These are phyloP conservation scores for Trametopsis cervina DNA, from an alignment of 768 basidiomycete species.

Conservation along the genomic window DNA sequence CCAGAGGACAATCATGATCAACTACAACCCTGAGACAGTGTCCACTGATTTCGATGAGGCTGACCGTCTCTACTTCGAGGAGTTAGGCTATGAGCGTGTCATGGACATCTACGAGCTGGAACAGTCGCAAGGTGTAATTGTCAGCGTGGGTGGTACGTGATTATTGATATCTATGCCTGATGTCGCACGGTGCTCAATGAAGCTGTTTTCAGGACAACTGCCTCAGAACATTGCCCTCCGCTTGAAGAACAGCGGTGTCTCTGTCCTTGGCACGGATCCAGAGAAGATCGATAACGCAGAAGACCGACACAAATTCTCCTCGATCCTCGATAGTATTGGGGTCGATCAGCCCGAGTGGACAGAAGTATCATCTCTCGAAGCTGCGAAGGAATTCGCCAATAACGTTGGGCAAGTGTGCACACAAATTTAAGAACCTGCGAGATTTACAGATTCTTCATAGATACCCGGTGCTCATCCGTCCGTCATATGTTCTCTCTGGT, in stretches of 20 bases:
- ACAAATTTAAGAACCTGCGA: not conserved
- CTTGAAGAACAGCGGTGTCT: conserved; percentile 84
- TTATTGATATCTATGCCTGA: not conserved
- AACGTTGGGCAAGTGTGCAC: conserved; percentile 60
- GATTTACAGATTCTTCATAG: conserved; percentile 27
- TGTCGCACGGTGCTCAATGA: not conserved
- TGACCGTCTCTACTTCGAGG: conserved; percentile 98
- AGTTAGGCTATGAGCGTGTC: conserved; percentile 94
- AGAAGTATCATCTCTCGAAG: conserved; percentile 81
- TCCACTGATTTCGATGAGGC: conserved; percentile 99
- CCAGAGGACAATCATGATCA: conserved; percentile 96
- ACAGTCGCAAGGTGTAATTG: conserved; percentile 85
- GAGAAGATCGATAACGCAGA: conserved; percentile 94
- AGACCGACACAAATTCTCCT: conserved; percentile 99
- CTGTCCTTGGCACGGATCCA: conserved; percentile 94
- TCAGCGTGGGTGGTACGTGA: conserved; percentile 89
- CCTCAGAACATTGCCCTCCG: conserved; percentile 98
- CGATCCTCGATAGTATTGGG: conserved; percentile 87
- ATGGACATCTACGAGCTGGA: conserved; percentile 99
- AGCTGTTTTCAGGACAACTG: conserved; percentile 62
- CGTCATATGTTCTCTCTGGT: conserved; percentile 96
- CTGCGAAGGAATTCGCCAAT: conserved; percentile 86
- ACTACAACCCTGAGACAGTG: conserved; percentile 99
- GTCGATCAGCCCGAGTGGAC: conserved; percentile 98
- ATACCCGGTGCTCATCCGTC: conserved; percentile 96